Percentiles rank a stretch among this genome's conserved stretches.
These are phyloP conservation scores for Triticum turgidum DNA, from an alignment of 176 grass and related monocot genomes.

Conservation along the genomic window DNA sequence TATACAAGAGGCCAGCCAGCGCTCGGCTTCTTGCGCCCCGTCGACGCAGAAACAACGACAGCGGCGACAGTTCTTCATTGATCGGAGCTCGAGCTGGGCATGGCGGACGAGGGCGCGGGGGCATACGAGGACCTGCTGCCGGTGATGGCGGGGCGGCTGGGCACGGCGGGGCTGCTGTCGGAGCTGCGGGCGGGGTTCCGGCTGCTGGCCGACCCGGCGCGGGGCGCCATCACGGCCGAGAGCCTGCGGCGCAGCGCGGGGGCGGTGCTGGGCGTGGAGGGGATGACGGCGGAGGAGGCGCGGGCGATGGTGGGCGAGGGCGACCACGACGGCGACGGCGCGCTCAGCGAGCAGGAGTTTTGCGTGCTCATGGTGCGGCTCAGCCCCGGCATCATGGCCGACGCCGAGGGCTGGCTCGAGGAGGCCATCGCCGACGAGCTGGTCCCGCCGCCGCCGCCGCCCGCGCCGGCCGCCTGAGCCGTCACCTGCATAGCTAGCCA, in stretches of 20 bases:
- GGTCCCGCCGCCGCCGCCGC: neutral
- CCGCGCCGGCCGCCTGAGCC: neutral
- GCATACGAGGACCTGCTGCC: slow-evolving; percentile 85
- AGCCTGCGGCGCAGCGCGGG: slow-evolving; percentile 58
- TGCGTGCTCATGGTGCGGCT: slow-evolving; percentile 86
- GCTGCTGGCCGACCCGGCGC: slow-evolving; percentile 49
- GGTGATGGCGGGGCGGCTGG: slow-evolving; percentile 63
- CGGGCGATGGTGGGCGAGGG: slow-evolving; percentile 69
- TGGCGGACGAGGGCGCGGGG: neutral
- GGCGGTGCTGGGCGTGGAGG: slow-evolving; percentile 37
- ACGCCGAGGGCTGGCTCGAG: slow-evolving; percentile 45
- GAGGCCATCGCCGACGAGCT: slow-evolving; percentile 60
- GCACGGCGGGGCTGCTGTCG: slow-evolving; percentile 50
- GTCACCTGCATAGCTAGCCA: too few relatives aligned
- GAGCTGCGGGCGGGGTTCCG: slow-evolving; percentile 76
- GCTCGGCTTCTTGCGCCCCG: neutral
- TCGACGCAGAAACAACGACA: neutral
- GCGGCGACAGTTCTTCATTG: neutral
- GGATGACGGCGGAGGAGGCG: slow-evolving; percentile 63
- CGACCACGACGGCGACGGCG: slow-evolving; percentile 75
- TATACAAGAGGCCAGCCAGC: neutral
- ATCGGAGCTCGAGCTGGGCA: neutral
- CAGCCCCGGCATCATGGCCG: slow-evolving; percentile 74
- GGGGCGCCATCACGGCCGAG: slow-evolving; percentile 60
- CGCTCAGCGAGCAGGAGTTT: slow-evolving; percentile 71